phyloP scores from a whole-genome alignment of 2,329 filamentous ascomycete genomes.

The Venturia aucupariae region DNA sequence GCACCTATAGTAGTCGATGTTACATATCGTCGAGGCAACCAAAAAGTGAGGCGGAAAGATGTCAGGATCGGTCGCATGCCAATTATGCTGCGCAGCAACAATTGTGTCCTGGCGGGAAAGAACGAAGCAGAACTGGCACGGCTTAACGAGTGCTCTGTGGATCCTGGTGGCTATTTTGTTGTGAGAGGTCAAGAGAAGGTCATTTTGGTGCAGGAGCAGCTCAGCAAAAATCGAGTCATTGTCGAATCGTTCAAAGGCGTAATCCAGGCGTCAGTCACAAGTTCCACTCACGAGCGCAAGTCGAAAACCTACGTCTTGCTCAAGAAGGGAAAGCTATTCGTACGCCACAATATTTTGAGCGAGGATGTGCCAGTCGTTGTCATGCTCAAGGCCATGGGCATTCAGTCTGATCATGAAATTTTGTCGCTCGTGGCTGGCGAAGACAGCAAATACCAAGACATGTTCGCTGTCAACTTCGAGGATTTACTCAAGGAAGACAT shows the following conservation, averaged over 20 bases:
- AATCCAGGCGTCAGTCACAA: conserved; percentile 91
- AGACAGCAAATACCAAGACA: conserved; percentile 83
- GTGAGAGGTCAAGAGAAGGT: conserved; percentile 98
- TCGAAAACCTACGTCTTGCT: conserved; percentile 94
- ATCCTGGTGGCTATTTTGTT: conserved; percentile 96
- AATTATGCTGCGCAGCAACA: conserved; percentile 93
- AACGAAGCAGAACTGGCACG: conserved; percentile 81
- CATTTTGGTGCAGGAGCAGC: conserved; percentile 93
- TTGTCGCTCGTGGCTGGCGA: conserved; percentile 81
- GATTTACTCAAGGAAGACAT: conserved; percentile 76
- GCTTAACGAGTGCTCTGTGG: conserved; percentile 90
- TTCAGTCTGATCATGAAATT: conserved; percentile 92
- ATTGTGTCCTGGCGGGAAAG: conserved; percentile 77
- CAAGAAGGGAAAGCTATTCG: conserved; percentile 83
- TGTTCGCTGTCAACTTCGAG: conserved; percentile 92
- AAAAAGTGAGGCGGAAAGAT: conserved; percentile 58
- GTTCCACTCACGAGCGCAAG: conserved; percentile 94
- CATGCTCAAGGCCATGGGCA: conserved; percentile 83
- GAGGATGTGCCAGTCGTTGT: conserved; percentile 95
- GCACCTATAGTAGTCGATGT: conserved; percentile 92
- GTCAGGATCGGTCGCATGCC: conserved; percentile 85
- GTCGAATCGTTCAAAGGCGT: conserved; percentile 93
- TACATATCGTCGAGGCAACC: conserved; percentile 68
- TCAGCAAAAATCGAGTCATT: conserved; percentile 98
- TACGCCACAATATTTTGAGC: conserved; percentile 86